Base-by-base conservation (phyloP, 2,329 filamentous ascomycete genomes). In the Ophiostoma ips region DNA sequence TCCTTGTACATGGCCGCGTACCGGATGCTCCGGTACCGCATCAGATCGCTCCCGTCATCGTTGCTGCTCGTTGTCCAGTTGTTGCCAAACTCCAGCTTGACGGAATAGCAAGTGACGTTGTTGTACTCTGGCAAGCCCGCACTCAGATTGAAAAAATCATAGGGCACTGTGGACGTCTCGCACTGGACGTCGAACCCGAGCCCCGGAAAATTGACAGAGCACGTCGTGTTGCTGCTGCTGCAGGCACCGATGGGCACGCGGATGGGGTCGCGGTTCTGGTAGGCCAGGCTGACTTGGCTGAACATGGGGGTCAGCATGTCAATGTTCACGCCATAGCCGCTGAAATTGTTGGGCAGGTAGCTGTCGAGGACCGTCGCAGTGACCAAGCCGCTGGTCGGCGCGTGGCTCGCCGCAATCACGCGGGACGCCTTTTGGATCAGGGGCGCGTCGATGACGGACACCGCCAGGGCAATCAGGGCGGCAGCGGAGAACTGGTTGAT, bases 341-440 rank as follows among this genome's bases (percentile, higher is more conserved):
- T 50, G 16, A 21, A 50, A 33, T 38, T 28, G 48, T 7, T n/a
- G n/a, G 48, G 48, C 33, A 50, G 41, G 21, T 12, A 37, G 16
- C 48, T 41, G 24, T 46, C 12, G 34, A 46, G 31, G 3, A 50
- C 33, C 7, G 40, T 24, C n/a, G 40, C 48, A n/a, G 19, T 18
- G 2, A 46, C 21, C 9, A 19, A 19, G 15, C 15, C 11, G 16
- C 12, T 7, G 5, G 28, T 16, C n/a, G 41, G 48, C 3, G 13
- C 41, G n/a, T 13, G 15, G 5, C 33, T 46, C 41, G 38, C 21
- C 21, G 33, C 19, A 8, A 37, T 24, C 9, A 50, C 38, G 24
- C 33, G 46, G 34, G 49, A 50, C 2, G 49, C 49, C 35, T 46
- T 46, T 15, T 50, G 49, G 34, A 50, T 40, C 11, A 50, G n/a